These are phyloP conservation scores for Zea mays DNA, from an alignment of 176 grass and related monocot species.

Conservation along the genomic window Zm-B73-REFERENCE-NAM-5.0 NC_050098.1:3363001-3363500, in stretches of 20 bases:
- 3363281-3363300: slow-evolving; percentile 79
- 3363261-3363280: slow-evolving; percentile 62
- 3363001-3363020: slow-evolving; percentile 69
- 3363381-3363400: slow-evolving; percentile 55
- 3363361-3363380: slow-evolving; percentile 62
- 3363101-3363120: neutral
- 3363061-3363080: neutral
- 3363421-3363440: neutral
- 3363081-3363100: neutral
- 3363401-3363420: neutral
- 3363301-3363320: slow-evolving; percentile 86
- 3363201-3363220: slow-evolving; percentile 91
- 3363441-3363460: slow-evolving; percentile 28
- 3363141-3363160: slow-evolving; percentile 62
- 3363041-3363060: slow-evolving; percentile 59
- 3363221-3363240: slow-evolving; percentile 76
- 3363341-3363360: slow-evolving; percentile 78
- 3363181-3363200: slow-evolving; percentile 55
- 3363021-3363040: slow-evolving; percentile 63
- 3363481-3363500: slow-evolving; percentile 90
- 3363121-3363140: slow-evolving; percentile 23
- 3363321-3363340: slow-evolving; percentile 96
- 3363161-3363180: slow-evolving; percentile 37
- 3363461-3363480: slow-evolving; percentile 74
- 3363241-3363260: slow-evolving; percentile 52